Evolutionary conservation across 805 yeast genomes (phyloP).

Genomic region (Myxozyma melibiosi): DNA sequence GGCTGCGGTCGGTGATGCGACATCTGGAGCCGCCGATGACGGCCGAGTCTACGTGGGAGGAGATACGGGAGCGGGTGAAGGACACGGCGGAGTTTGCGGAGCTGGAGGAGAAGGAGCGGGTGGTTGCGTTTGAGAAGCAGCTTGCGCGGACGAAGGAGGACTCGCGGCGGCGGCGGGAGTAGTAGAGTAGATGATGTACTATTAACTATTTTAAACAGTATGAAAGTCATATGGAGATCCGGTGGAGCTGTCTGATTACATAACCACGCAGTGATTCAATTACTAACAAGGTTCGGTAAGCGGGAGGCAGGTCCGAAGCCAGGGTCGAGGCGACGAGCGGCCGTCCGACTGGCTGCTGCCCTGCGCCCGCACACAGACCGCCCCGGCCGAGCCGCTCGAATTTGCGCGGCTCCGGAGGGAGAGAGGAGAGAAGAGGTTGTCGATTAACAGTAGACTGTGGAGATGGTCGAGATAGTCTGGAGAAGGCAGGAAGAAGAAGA

Average conservation of each 20-base stretch:
- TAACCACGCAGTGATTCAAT: no score
- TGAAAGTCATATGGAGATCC: neutral
- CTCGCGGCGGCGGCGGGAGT: slow-evolving; percentile 20
- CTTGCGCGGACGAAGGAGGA: slow-evolving; percentile 38
- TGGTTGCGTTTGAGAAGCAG: slow-evolving; percentile 44
- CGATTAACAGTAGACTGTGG: no score
- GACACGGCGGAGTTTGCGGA: slow-evolving; percentile 43
- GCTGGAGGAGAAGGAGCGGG: slow-evolving; percentile 40
- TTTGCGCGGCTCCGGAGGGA: slow-evolving; percentile 8
- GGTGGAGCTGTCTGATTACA: neutral
- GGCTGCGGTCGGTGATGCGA: slow-evolving; percentile 38
- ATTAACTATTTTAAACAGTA: neutral
- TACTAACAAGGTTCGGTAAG: no score
- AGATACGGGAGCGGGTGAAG: slow-evolving; percentile 40
- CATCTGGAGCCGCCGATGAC: slow-evolving; percentile 40
- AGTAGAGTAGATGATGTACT: neutral
- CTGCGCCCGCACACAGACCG: no score
- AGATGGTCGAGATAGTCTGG: no score
- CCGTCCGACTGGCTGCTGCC: neutral
- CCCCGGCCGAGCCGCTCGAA: slow-evolving; percentile 6
- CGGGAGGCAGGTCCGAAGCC: no score
- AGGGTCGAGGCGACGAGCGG: neutral
- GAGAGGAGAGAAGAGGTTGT: neutral
- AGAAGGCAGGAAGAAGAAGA: no score
- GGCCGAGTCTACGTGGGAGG: slow-evolving; percentile 46